Conservation (phyloP, 345 rosid genomes). For the Cardamine resedifolia region DNA sequence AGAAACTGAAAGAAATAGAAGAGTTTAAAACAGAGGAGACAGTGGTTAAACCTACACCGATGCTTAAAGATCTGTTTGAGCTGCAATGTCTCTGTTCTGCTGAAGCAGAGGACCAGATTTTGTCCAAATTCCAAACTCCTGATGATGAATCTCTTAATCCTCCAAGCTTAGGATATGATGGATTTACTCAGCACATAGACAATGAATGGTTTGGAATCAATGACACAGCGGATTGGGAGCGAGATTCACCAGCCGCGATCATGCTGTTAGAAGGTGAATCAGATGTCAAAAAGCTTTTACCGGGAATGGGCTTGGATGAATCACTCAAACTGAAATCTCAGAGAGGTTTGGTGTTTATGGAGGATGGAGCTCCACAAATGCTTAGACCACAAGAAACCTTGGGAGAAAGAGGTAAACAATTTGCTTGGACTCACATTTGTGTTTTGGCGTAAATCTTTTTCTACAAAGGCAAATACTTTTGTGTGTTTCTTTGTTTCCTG, state of each 20-base stretch:
- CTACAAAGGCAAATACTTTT: background rate
- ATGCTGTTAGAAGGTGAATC: conserved; percentile 28
- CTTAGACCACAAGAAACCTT: conserved; percentile 26
- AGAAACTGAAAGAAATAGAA: conserved; percentile 27
- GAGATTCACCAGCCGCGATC: conserved; percentile 28
- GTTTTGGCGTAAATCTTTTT: background rate
- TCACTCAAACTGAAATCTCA: conserved; percentile 37
- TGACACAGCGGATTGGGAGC: conserved; percentile 12
- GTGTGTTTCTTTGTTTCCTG: conserved; percentile 16
- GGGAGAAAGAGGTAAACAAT: conserved; percentile 45
- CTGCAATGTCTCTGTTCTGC: conserved; percentile 38
- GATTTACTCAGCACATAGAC: conserved; percentile 31
- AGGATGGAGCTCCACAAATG: conserved; percentile 20
- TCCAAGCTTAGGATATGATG: conserved; percentile 21
- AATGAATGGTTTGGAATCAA: conserved; percentile 34
- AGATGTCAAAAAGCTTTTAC: conserved; percentile 20
- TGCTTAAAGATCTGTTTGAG: conserved; percentile 49
- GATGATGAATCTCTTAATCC: conserved; percentile 25
- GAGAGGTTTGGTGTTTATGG: conserved; percentile 39
- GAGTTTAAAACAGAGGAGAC: conserved; percentile 30
- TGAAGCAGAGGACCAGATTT: conserved; percentile 37
- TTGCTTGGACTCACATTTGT: conserved; percentile 6
- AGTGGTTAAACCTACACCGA: conserved; percentile 34
- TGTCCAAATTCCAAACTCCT: conserved; percentile 20
- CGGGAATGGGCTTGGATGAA: conserved; percentile 24